Percentiles rank a stretch among this genome's conserved stretches.
Conservation (phyloP, 805 yeast species). For the Ogataea angusta region DNA sequence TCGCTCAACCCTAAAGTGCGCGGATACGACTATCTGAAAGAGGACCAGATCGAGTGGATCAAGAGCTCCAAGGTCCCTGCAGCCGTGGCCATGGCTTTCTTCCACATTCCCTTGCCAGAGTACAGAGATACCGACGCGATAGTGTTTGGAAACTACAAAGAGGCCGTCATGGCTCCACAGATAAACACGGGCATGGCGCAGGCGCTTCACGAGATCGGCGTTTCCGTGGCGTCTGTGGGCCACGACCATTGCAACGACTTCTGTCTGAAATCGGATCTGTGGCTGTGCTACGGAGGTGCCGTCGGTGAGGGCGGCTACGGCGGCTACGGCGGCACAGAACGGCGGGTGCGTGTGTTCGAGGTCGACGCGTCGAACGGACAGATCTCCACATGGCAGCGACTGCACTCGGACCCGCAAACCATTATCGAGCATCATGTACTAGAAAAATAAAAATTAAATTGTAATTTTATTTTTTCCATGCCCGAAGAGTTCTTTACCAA, state of each 20-base stretch:
- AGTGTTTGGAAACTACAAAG: conserved; percentile 62
- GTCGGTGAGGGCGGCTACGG: conserved; percentile 96
- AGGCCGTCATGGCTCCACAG: conserved; percentile 75
- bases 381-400: conserved; percentile 70
- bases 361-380: conserved; percentile 48
- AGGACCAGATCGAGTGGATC: conserved; percentile 22
- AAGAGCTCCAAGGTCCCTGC: conserved; percentile 26
- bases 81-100: conserved; percentile 79
- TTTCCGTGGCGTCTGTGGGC: conserved; percentile 75
- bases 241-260: conserved; percentile 96
- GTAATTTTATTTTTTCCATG: conserved; percentile 2
- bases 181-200: conserved; percentile 66
- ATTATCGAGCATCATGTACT: conserved; percentile 11
- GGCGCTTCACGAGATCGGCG: conserved; percentile 61
- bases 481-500: conserved; percentile 23
- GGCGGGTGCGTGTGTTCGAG: conserved; percentile 74
- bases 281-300: conserved; percentile 95
- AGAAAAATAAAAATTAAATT: conserved; percentile 3
- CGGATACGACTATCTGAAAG: conserved; percentile 82
- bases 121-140: conserved; percentile 44
- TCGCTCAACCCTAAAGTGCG: conserved; percentile 63
- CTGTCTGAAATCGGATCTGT: conserved; percentile 62
- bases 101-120: conserved; percentile 93
- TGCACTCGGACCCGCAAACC: conserved; percentile 50
- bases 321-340: conserved; percentile 83